Percentiles rank a stretch among this genome's conserved stretches.
These are phyloP conservation scores for Waitea zeae DNA, from an alignment of 1,284 basidiomycete genomes.

Conservation along the genomic window DNA sequence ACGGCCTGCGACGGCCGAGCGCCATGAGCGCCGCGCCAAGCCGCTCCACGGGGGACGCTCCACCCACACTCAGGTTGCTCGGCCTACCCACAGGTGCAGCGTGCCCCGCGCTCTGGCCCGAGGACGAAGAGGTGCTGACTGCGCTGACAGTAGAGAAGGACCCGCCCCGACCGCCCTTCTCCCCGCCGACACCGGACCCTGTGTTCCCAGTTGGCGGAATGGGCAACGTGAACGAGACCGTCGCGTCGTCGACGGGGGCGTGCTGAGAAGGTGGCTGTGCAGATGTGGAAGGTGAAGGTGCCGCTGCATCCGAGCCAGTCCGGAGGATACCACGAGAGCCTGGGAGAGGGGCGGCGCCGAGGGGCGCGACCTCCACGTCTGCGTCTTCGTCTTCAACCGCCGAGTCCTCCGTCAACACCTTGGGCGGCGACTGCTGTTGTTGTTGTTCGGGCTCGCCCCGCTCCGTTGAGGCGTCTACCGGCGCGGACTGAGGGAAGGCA, in stretches of 20 bases:
- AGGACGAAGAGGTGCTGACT: neutral
- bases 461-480: constrained; percentile 14
- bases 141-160: neutral
- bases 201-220: too few relatives aligned
- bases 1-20: constrained; percentile 23
- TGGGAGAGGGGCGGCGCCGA: neutral
- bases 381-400: neutral
- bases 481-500: constrained; percentile 2
- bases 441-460: neutral
- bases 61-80: neutral
- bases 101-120: neutral
- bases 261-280: neutral
- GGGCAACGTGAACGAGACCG: neutral
- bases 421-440: neutral
- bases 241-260: neutral
- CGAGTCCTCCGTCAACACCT: too few relatives aligned
- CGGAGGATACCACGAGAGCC: neutral
- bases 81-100: neutral
- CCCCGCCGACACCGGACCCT: neutral
- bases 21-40: constrained; percentile 17
- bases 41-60: constrained; percentile 17
- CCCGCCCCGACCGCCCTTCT: neutral
- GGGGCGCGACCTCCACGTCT: neutral
- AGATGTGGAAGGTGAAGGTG: neutral
- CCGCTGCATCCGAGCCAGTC: too few relatives aligned